Percentiles rank a stretch among this genome's conserved stretches.
phyloP scores from a whole-genome alignment of 2,329 filamentous ascomycete genomes.

The Cercospora berteroae region DNA sequence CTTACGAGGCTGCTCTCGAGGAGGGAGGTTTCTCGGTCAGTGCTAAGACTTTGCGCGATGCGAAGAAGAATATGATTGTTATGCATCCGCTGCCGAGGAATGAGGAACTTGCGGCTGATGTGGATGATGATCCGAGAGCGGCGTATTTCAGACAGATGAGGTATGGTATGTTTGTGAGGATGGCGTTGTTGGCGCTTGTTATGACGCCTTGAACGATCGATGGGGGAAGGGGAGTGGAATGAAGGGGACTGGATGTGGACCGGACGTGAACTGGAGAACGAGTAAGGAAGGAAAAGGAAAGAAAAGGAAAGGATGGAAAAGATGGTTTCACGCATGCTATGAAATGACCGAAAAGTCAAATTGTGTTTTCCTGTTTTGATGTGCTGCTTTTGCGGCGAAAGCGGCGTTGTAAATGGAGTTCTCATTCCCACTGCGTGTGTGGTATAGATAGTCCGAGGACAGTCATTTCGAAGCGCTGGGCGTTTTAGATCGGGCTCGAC shows the following conservation, averaged over 20 bases:
- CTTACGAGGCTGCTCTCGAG: constrained; percentile 86
- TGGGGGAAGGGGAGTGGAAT: background rate
- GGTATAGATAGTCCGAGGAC: background rate
- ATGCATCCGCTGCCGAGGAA: constrained; percentile 95
- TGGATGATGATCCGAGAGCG: constrained; percentile 94
- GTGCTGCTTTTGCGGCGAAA: background rate
- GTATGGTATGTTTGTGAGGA: constrained; percentile 95
- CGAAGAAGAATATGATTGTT: constrained; percentile 90
- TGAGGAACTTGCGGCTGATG: constrained; percentile 88
- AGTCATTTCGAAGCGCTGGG: background rate
- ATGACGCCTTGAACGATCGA: constrained; percentile 56
- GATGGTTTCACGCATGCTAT: background rate
- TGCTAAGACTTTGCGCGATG: constrained; percentile 83
- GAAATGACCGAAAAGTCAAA: background rate
- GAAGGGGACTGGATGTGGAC: background rate
- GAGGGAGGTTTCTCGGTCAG: constrained; percentile 72
- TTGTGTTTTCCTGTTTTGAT: background rate
- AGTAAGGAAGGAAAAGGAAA: background rate
- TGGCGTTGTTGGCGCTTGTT: constrained; percentile 93
- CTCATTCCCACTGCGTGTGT: background rate
- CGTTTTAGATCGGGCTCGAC: background rate
- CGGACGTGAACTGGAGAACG: background rate
- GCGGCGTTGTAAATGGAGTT: background rate
- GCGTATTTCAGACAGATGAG: constrained; percentile 99
- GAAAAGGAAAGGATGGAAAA: background rate